Percentiles rank a stretch among this genome's conserved stretches.
These are phyloP conservation scores for Aureobasidium lini DNA, from an alignment of 2,329 filamentous ascomycete species.

Conservation along the genomic window DNA sequence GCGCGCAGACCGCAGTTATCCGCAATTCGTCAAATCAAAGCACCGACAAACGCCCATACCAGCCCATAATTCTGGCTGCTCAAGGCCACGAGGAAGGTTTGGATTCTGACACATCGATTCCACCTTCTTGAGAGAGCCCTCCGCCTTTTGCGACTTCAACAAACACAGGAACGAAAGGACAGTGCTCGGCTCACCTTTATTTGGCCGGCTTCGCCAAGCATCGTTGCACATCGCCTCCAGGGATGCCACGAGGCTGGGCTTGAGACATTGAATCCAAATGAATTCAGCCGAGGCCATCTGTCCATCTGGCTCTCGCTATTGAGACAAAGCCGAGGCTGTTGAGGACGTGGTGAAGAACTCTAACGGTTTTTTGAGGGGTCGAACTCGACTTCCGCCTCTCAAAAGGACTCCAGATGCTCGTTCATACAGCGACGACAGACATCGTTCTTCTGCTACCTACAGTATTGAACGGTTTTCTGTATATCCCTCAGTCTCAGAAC, in stretches of 20 bases:
- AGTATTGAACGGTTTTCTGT: conserved; percentile 4
- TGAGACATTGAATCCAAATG: conserved; percentile 5
- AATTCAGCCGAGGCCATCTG: conserved; percentile 4
- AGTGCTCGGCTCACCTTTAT: conserved; percentile 11
- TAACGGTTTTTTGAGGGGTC: not conserved
- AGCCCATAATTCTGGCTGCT: conserved; percentile 4
- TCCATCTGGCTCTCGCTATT: conserved; percentile 2
- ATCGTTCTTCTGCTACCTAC: not conserved
- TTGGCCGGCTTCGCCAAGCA: conserved; percentile 8
- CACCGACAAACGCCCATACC: conserved; percentile 12
- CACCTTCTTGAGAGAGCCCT: not conserved
- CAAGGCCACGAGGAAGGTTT: not conserved
- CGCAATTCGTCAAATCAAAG: conserved; percentile 6
- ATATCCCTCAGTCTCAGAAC: conserved; percentile 1
- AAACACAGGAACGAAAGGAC: conserved; percentile 6
- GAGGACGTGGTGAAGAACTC: not conserved
- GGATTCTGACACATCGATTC: conserved; percentile 11
- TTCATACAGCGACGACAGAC: not conserved
- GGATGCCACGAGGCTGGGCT: conserved; percentile 2
- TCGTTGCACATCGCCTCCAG: conserved; percentile 3
- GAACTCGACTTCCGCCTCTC: not conserved
- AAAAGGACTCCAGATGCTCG: not conserved
- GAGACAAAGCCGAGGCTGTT: not conserved
- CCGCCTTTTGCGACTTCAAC: conserved; percentile 7
- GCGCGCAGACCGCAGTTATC: not conserved